phyloP scores from a whole-genome alignment of 164 flowering plant genomes.

The Houttuynia cordata region DNA sequence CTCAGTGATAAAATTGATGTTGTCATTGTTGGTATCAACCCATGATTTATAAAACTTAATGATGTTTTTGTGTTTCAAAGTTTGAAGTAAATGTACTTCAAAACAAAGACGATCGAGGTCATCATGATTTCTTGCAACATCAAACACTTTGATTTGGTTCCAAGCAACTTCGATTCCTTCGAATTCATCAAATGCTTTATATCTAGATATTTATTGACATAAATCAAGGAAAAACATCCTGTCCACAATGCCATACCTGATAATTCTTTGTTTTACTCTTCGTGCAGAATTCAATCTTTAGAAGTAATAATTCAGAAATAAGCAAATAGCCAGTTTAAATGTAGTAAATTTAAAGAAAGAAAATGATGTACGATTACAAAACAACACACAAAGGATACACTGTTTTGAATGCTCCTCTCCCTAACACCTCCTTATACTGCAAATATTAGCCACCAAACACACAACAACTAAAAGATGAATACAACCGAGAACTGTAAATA shows the following conservation, averaged over 20 bases:
- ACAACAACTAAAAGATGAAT: not conserved
- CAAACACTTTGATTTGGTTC: slow-evolving; percentile 87
- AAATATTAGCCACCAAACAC: slow-evolving; percentile 14
- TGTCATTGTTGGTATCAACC: slow-evolving; percentile 52
- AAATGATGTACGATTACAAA: not conserved
- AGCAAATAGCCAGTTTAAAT: too few species aligned
- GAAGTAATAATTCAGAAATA: too few species aligned
- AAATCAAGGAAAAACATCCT: too few species aligned
- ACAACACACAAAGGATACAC: slow-evolving; percentile 60
- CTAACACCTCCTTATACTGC: slow-evolving; percentile 88
- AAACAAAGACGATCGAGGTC: slow-evolving; percentile 75
- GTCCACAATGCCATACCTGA: not conserved
- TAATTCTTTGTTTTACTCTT: not conserved
- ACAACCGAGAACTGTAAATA: too few species aligned
- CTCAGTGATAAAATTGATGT: slow-evolving; percentile 27
- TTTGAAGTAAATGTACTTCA: slow-evolving; percentile 90
- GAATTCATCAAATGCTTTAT: slow-evolving; percentile 83
- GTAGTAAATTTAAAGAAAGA: too few species aligned
- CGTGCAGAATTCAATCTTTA: not conserved
- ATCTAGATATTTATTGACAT: slow-evolving; percentile 28
- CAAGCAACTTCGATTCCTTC: slow-evolving; percentile 99
- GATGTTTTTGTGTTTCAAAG: slow-evolving; percentile 88
- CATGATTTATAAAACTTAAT: slow-evolving; percentile 90
- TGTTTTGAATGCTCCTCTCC: slow-evolving; percentile 92
- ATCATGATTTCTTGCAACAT: slow-evolving; percentile 53